Evolutionary conservation across 306 rosid genomes (phyloP), one percentile per base, ranked within the genome.

Genomic region (Malus asiatica): DNA sequence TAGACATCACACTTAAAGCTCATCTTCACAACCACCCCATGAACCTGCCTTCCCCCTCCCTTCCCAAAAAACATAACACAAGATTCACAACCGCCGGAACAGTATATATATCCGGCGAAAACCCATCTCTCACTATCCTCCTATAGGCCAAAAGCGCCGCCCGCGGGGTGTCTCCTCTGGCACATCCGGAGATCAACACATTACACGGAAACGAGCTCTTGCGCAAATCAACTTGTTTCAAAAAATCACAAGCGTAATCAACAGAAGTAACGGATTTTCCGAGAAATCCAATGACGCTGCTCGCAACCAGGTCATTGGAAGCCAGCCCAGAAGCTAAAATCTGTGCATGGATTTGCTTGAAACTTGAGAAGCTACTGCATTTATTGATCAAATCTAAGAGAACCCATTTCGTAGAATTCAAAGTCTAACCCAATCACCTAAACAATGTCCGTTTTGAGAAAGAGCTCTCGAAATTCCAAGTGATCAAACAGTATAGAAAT

Each of bases 181-280:
- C 84, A 72, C 82, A 84, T 42, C 86, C 80, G 63, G 87, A 79
- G 70, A 93, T 85, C 30, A 91, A 29, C 53, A 72, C 57, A 79
- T 93, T 93, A 72, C 79, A 89, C 12, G 97, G 93, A 76, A 93
- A 89, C 53, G 97, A 86, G 82, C 83, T 87, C 51, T 84, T 77
- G 35, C 88, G 82, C 82, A 87, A 84, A 79, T 83, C 90, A 79
- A 77, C 68, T 16, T 93, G 97, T 83, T 86, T 89, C 76, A 91
- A 72, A 85, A 85, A 87, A 77, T 83, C 86, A 80, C 90, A 89
- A 20, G 92, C 86, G 78, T 85, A 89, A 70, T 84, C 85, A 23
- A 85, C 29, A 64, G 73, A 77, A 27, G 76, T 68, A 30, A 71
- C 78, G 74, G 71, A 81, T 69, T 86, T 88, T 3, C 87, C 89